A percentile compares a stretch with the other conserved stretches of the same genome.
phyloP scores from a whole-genome alignment of 441 rosid species.

The Pelargonium citronellum region DNA sequence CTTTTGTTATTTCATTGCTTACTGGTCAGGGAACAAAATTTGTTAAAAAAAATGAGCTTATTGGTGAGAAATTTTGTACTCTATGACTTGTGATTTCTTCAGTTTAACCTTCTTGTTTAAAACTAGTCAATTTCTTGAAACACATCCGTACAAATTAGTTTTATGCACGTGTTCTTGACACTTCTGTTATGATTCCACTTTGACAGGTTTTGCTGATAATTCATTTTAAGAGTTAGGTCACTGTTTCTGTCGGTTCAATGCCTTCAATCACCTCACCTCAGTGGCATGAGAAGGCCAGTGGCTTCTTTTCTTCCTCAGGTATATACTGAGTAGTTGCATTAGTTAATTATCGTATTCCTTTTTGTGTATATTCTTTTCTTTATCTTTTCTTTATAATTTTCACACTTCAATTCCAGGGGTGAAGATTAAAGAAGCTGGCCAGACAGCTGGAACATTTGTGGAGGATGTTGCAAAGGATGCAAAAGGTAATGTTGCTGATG shows the following conservation, averaged over 20 bases:
- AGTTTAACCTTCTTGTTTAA: background rate
- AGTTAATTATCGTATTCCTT: conserved; percentile 10
- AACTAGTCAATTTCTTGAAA: background rate
- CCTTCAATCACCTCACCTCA: conserved; percentile 62
- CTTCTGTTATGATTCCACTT: background rate
- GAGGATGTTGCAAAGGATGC: conserved; percentile 89
- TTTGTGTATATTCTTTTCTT: background rate
- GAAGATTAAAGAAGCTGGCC: conserved; percentile 75
- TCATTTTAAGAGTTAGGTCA: background rate
- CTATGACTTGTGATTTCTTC: background rate
- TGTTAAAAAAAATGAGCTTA: background rate
- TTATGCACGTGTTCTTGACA: background rate
- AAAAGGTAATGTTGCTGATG: conserved; percentile 73
- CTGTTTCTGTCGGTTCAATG: conserved; percentile 37
- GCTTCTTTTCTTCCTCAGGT: conserved; percentile 89
- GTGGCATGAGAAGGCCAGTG: conserved; percentile 84
- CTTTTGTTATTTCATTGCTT: background rate
- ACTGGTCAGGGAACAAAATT: background rate
- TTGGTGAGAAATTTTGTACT: background rate
- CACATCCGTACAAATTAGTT: background rate
- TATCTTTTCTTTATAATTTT: conserved; percentile 7
- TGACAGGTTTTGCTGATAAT: background rate
- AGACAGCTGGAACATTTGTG: conserved; percentile 69
- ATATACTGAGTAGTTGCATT: background rate
- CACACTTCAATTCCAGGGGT: conserved; percentile 43